A percentile compares a stretch with the other conserved stretches of the same genome.
phyloP scores from a whole-genome alignment of 2,329 filamentous ascomycete genomes.

The Gaeumannomyces sp. region DNA sequence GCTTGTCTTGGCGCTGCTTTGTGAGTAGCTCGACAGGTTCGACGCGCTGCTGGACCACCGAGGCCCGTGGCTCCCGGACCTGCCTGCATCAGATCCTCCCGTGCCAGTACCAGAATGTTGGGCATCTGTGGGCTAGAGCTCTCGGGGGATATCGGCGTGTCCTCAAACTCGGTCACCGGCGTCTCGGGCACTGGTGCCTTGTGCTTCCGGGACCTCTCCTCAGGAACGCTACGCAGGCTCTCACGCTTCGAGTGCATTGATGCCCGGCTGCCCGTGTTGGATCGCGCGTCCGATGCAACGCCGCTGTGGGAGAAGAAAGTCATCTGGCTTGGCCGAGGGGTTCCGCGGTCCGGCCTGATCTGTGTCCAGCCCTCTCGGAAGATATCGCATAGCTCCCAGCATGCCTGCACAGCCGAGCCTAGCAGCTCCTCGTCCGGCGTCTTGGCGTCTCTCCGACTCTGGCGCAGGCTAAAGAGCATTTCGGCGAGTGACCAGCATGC shows the following conservation, averaged over 20 bases:
- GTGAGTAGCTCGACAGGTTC: constrained; percentile 73
- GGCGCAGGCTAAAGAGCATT: constrained; percentile 85
- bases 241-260: constrained; percentile 46
- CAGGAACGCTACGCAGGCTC: constrained; percentile 42
- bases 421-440: constrained; percentile 75
- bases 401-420: constrained; percentile 82
- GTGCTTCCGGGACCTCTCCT: constrained; percentile 42
- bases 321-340: constrained; percentile 73
- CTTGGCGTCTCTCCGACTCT: constrained; percentile 69
- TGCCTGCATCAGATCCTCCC: constrained; percentile 28
- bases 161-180: constrained; percentile 91
- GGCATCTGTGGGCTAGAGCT: constrained; percentile 69
- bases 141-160: constrained; percentile 76
- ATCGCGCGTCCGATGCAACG: constrained; percentile 30
- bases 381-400: constrained; percentile 90
- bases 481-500: constrained; percentile 89
- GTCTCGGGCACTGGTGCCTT: constrained; percentile 66
- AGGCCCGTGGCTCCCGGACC: constrained; percentile 29
- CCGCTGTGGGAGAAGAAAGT: constrained; percentile 54
- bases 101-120: constrained; percentile 82
- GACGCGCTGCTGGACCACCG: constrained; percentile 80
- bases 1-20: constrained; percentile 57
- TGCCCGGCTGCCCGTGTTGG: constrained; percentile 37
- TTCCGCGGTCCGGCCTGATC: constrained; percentile 76
- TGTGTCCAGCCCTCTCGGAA: constrained; percentile 91